Conservation (phyloP, 768 basidiomycete species). For the Filobasidium wieringae region DNA sequence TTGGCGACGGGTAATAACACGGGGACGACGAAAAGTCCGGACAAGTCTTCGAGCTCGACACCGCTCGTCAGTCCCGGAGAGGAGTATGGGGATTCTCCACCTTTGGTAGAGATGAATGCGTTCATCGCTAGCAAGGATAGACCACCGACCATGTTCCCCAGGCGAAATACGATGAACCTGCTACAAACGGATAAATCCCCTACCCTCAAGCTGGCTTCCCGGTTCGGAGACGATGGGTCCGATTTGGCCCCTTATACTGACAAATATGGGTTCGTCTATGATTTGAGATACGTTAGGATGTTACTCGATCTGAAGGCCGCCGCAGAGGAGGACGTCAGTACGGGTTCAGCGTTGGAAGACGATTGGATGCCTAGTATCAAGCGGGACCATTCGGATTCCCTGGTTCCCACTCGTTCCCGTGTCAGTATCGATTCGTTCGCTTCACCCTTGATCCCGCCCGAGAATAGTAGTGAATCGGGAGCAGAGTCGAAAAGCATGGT, state of each 20-base stretch:
- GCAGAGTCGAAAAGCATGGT: too few relatives aligned
- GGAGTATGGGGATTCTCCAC: neutral
- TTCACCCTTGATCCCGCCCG: too few relatives aligned
- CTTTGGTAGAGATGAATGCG: conserved; percentile 30
- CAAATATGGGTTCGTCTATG: conserved; percentile 37
- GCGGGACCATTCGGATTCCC: neutral
- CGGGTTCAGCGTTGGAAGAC: neutral
- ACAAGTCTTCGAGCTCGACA: neutral
- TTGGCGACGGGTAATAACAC: too few relatives aligned
- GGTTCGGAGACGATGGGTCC: conserved; percentile 22
- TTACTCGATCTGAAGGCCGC: conserved; percentile 8
- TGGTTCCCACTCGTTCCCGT: neutral
- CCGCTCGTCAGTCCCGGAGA: neutral
- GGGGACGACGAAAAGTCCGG: neutral
- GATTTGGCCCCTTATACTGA: conserved; percentile 31
- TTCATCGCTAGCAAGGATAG: conserved; percentile 25
- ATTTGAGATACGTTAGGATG: conserved; percentile 11
- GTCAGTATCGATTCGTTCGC: too few relatives aligned
- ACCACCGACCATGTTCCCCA: conserved; percentile 34
- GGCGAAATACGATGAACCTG: conserved; percentile 26
- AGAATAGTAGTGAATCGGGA: too few relatives aligned
- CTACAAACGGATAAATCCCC: conserved; percentile 15
- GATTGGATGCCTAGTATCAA: neutral
- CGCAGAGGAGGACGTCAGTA: neutral
- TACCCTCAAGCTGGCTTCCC: conserved; percentile 20